Percentiles rank a stretch among this genome's conserved stretches.
These are phyloP conservation scores for Tilletia indica DNA, from an alignment of 1,284 basidiomycete genomes.

Conservation along the genomic window DNA sequence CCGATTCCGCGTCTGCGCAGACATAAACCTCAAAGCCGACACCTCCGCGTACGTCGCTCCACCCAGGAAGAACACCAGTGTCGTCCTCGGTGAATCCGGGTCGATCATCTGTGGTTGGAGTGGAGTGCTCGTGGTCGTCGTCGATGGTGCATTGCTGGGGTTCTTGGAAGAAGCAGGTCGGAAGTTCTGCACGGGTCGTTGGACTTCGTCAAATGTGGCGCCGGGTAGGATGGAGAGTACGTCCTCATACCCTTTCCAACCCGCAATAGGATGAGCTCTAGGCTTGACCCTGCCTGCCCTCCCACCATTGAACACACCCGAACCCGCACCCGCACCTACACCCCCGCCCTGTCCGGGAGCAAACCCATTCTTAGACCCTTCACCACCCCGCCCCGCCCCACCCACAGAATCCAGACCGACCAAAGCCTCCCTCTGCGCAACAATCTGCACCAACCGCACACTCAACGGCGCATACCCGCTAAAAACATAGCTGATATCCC, in stretches of 20 bases:
- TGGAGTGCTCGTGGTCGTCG: background rate
- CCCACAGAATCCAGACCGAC: slow-evolving; percentile 52
- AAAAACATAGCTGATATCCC: slow-evolving; percentile 92
- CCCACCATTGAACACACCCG: slow-evolving; percentile 22
- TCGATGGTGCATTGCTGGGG: background rate
- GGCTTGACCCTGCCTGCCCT: slow-evolving; percentile 22
- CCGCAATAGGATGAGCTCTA: slow-evolving; percentile 81
- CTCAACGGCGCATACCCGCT: slow-evolving; percentile 95
- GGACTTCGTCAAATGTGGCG: slow-evolving; percentile 76
- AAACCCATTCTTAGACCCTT: slow-evolving; percentile 17
- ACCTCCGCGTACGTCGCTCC: slow-evolving; percentile 98
- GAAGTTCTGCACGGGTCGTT: slow-evolving; percentile 50
- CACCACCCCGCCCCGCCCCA: no score
- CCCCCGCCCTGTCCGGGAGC: no score
- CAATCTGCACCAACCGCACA: slow-evolving; percentile 84
- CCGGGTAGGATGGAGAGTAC: slow-evolving; percentile 77
- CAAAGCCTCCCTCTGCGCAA: slow-evolving; percentile 83
- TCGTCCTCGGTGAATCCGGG: slow-evolving; percentile 65
- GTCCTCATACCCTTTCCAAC: slow-evolving; percentile 97
- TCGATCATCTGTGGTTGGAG: slow-evolving; percentile 52
- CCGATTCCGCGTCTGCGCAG: slow-evolving; percentile 58
- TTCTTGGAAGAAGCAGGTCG: background rate
- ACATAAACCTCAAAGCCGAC: slow-evolving; percentile 86
- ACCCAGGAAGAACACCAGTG: slow-evolving; percentile 95
- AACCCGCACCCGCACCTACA: slow-evolving; percentile 1